Percentiles rank a stretch among this genome's conserved stretches.
These are phyloP conservation scores for Zymoseptoria brevis DNA, from an alignment of 2,329 filamentous ascomycete genomes.

Conservation along the genomic window DNA sequence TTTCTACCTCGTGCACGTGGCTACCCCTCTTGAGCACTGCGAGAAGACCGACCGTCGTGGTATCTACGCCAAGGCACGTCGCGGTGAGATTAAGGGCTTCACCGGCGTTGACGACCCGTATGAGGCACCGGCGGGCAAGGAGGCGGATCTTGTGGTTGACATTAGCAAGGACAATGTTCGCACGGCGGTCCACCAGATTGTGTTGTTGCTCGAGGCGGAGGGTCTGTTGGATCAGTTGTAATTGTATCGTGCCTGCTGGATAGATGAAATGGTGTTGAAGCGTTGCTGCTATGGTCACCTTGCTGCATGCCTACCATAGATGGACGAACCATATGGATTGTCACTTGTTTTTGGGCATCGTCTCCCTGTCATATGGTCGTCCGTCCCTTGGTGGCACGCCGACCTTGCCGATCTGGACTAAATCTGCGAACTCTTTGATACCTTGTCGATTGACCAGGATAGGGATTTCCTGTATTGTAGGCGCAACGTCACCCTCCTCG, in stretches of 20 bases:
- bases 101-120: conserved; percentile 98
- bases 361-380: not conserved
- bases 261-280: not conserved
- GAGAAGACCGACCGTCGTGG: conserved; percentile 94
- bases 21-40: conserved; percentile 81
- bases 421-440: not conserved
- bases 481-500: no score
- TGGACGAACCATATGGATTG: not conserved
- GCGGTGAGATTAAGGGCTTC: conserved; percentile 93
- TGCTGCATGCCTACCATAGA: not conserved
- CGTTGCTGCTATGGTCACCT: not conserved
- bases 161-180: conserved; percentile 78
- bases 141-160: conserved; percentile 79
- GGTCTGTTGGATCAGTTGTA: conserved; percentile 69
- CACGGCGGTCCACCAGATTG: conserved; percentile 93
- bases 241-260: not conserved
- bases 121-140: conserved; percentile 71
- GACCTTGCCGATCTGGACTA: not conserved
- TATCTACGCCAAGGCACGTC: conserved; percentile 75
- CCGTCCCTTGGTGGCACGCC: not conserved
- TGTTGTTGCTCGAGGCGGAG: conserved; percentile 81
- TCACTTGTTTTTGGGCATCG: not conserved
- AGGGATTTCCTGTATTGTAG: no score
- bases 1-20: conserved; percentile 94
- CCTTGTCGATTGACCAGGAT: not conserved